Conservation (phyloP, 495 filamentous ascomycete species). For the Xylaria cubensis region DNA sequence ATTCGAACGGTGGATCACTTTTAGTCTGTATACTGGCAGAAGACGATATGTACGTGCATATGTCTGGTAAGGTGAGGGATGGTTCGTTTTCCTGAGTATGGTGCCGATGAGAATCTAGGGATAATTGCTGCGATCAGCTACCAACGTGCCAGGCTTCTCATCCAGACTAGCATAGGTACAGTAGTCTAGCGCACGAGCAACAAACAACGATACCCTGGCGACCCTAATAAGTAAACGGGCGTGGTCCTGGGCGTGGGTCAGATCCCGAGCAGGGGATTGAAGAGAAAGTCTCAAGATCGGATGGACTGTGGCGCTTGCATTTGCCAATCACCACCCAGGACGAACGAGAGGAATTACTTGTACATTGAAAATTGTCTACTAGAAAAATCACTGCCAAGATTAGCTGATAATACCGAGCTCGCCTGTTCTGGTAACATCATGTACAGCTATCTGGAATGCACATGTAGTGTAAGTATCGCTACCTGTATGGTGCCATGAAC, state of each 20-base stretch:
- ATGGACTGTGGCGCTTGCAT: constrained; percentile 16
- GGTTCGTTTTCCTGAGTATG: not conserved
- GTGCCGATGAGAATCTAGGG: constrained; percentile 15
- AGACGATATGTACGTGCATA: not conserved
- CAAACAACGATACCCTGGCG: constrained; percentile 21
- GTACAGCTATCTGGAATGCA: not conserved
- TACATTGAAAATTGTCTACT: constrained; percentile 5
- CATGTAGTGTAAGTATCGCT: not conserved
- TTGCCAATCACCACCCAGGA: not conserved
- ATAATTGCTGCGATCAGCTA: not conserved
- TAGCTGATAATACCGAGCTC: constrained; percentile 8
- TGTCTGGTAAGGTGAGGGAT: not conserved
- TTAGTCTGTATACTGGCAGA: not conserved
- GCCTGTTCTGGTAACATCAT: constrained; percentile 10
- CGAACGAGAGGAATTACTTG: not conserved
- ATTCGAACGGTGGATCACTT: not conserved
- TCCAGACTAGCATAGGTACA: not conserved
- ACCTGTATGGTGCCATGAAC: not conserved
- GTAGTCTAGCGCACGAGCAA: constrained; percentile 19
- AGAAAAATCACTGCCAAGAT: not conserved
- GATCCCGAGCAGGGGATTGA: constrained; percentile 19
- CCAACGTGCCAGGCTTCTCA: constrained; percentile 6
- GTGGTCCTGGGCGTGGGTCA: constrained; percentile 13
- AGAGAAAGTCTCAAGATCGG: constrained; percentile 21
- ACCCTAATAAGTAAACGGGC: constrained; percentile 14